Percentiles rank a stretch among this genome's conserved stretches.
Conservation (phyloP, 306 rosid genomes). For the Rubus idaeus region DNA sequence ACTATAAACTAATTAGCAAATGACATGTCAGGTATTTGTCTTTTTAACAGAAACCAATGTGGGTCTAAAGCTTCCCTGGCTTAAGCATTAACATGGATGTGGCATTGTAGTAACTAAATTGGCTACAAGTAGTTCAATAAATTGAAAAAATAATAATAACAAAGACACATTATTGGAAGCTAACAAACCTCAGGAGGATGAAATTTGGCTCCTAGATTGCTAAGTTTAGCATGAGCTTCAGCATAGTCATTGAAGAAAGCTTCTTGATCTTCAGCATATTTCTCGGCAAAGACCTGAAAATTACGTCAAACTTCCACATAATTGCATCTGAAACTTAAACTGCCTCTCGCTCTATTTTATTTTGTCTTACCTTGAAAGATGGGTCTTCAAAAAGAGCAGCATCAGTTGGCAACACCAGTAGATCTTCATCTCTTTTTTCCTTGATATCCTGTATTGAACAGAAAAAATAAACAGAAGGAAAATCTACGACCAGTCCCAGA, state of each 20-base stretch:
- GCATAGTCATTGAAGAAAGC: constrained; percentile 95
- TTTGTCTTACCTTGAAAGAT: constrained; percentile 69
- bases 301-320: not conserved
- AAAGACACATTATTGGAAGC: constrained; percentile 1
- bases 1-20: not conserved
- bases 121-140: not conserved
- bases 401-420: constrained; percentile 93
- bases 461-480: constrained; percentile 30
- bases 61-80: not conserved
- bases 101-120: not conserved
- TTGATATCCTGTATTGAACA: constrained; percentile 74
- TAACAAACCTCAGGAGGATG: constrained; percentile 90
- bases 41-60: not conserved
- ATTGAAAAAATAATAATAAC: not conserved
- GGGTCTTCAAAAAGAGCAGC: constrained; percentile 92
- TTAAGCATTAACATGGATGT: constrained; percentile 15
- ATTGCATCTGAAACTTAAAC: not conserved
- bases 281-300: constrained; percentile 82
- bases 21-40: not conserved
- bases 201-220: constrained; percentile 93
- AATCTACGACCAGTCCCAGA: not conserved
- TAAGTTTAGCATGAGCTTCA: constrained; percentile 97
- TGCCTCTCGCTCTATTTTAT: not conserved
- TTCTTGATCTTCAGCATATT: constrained; percentile 86
- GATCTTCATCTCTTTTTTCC: constrained; percentile 81